These are phyloP conservation scores for Phalaenopsis aphrodite DNA, from an alignment of 106 monocot species.

Conservation along the genomic window DNA sequence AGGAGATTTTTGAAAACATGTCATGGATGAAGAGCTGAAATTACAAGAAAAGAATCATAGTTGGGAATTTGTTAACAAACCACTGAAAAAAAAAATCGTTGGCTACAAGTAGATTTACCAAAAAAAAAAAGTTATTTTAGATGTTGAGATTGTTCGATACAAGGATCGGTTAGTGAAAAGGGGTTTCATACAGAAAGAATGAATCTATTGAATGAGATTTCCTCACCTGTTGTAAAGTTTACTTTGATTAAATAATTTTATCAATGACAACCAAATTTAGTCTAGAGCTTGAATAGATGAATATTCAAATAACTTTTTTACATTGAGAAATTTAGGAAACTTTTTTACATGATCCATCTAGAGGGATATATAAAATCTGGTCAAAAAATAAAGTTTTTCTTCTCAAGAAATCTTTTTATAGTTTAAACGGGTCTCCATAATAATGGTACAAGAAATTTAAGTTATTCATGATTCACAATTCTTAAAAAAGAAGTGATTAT, in stretches of 20 bases:
- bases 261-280: not conserved
- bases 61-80: no score
- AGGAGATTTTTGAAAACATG: no score
- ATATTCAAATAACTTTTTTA: not conserved
- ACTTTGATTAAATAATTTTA: not conserved
- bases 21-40: no score
- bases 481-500: not conserved
- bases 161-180: not conserved
- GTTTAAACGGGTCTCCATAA: not conserved
- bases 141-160: not conserved
- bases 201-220: not conserved
- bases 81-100: no score
- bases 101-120: no score
- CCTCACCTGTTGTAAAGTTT: not conserved
- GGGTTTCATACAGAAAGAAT: not conserved
- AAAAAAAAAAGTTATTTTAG: no score
- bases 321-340: not conserved
- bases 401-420: not conserved
- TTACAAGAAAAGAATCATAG: no score
- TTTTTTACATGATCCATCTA: not conserved
- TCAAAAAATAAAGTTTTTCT: not conserved
- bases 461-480: not conserved
- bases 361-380: no score
- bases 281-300: not conserved
- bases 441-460: not conserved